Percentiles rank a stretch among this genome's conserved stretches.
Evolutionary conservation across 2,329 filamentous ascomycete genomes (phyloP).

Genomic region (Botrytis galanthina): DNA sequence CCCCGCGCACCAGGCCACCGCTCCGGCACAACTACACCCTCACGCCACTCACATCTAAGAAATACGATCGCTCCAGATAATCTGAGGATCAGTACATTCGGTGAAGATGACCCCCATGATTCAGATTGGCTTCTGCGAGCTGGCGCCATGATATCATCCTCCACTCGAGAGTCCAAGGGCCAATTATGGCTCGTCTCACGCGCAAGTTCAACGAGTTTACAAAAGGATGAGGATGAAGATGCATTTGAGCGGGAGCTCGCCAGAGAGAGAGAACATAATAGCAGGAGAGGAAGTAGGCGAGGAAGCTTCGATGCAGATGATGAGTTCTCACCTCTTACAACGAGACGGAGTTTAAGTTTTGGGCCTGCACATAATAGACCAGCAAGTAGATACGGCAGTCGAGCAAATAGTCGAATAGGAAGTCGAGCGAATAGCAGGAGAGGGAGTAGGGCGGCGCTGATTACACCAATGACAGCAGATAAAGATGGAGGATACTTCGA

Average conservation of each 20-base stretch:
- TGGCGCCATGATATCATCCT: slow-evolving; percentile 59
- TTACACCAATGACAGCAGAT: slow-evolving; percentile 46
- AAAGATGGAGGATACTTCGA: slow-evolving; percentile 48
- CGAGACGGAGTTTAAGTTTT: slow-evolving; percentile 35
- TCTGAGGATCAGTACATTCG: slow-evolving; percentile 31
- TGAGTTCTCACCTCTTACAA: slow-evolving; percentile 39
- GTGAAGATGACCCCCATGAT: slow-evolving; percentile 45
- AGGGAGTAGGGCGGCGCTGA: slow-evolving; percentile 27
- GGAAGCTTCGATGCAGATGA: slow-evolving; percentile 40
- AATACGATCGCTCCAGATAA: slow-evolving; percentile 34
- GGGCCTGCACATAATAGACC: slow-evolving; percentile 47
- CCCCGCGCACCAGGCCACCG: slow-evolving; percentile 23
- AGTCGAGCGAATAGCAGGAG: slow-evolving; percentile 25
- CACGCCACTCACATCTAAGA: slow-evolving; percentile 17
- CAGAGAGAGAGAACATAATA: slow-evolving; percentile 49
- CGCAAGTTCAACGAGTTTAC: slow-evolving; percentile 61
- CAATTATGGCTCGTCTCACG: slow-evolving; percentile 67
- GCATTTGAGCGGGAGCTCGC: slow-evolving; percentile 52
- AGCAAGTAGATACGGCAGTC: slow-evolving; percentile 48
- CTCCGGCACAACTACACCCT: slow-evolving; percentile 33
- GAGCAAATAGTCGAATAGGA: slow-evolving; percentile 39
- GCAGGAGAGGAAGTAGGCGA: slow-evolving; percentile 38
- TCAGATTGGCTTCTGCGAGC: slow-evolving; percentile 65
- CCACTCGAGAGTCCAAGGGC: slow-evolving; percentile 65
- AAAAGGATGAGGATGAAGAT: slow-evolving; percentile 53